Conservation (phyloP, 441 rosid species). For the Viola pubescens region DNA sequence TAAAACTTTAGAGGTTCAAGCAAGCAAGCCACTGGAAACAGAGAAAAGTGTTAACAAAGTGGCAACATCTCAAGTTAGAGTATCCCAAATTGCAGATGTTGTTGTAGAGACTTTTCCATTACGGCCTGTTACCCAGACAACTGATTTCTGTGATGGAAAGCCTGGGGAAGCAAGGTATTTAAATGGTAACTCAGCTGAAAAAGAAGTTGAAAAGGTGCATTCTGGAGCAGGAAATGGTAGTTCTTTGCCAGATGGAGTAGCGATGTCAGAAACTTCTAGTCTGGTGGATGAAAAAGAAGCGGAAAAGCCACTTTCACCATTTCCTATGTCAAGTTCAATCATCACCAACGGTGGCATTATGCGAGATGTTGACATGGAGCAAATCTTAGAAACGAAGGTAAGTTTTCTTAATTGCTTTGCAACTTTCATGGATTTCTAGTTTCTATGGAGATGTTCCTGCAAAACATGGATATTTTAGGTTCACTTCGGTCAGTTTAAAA, state of each 20-base stretch:
- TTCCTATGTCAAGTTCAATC: neutral
- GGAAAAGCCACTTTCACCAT: slow-evolving; percentile 1
- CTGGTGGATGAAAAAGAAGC: slow-evolving; percentile 19
- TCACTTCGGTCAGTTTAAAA: neutral
- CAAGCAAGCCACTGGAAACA: slow-evolving; percentile 13
- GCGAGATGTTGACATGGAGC: slow-evolving; percentile 21
- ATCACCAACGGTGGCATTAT: slow-evolving; percentile 1
- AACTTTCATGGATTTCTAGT: neutral
- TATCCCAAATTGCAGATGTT: slow-evolving; percentile 34
- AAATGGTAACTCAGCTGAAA: slow-evolving; percentile 24
- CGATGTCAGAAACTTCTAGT: slow-evolving; percentile 19
- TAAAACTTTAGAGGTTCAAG: slow-evolving; percentile 18
- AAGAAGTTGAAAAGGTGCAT: slow-evolving; percentile 23
- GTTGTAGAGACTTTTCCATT: slow-evolving; percentile 64
- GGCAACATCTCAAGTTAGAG: slow-evolving; percentile 20
- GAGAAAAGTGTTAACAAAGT: slow-evolving; percentile 10
- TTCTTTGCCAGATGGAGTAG: slow-evolving; percentile 13
- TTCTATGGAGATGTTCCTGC: neutral
- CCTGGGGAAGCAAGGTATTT: slow-evolving; percentile 18
- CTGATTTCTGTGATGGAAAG: slow-evolving; percentile 19
- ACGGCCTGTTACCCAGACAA: slow-evolving; percentile 24
- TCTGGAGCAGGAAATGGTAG: slow-evolving; percentile 18
- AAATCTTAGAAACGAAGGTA: slow-evolving; percentile 25
- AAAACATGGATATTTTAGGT: neutral
- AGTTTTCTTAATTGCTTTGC: slow-evolving; percentile 1